Percentiles rank a stretch among this genome's conserved stretches.
These are phyloP conservation scores for Canavalia gladiata DNA, from an alignment of 306 rosid genomes.

Conservation along the genomic window DNA sequence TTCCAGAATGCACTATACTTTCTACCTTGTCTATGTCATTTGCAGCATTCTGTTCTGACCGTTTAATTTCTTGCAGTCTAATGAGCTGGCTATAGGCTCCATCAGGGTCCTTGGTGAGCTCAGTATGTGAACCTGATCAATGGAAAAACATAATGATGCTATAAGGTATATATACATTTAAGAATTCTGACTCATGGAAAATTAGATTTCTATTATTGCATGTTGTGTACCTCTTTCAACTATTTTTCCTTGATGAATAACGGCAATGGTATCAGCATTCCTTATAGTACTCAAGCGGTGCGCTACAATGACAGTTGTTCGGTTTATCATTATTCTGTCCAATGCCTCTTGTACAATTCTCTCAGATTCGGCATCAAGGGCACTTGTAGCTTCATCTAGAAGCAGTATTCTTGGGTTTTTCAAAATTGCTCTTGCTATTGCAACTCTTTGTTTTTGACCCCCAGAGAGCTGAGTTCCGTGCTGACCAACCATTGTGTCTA, in stretches of 20 bases:
- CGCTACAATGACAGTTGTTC: constrained; percentile 77
- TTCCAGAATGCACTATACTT: constrained; percentile 50
- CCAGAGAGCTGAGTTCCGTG: constrained; percentile 79
- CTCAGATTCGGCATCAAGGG: constrained; percentile 80
- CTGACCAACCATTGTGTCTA: constrained; percentile 77
- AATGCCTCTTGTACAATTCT: constrained; percentile 72
- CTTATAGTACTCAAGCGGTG: constrained; percentile 75
- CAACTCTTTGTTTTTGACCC: constrained; percentile 73
- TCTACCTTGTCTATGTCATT: constrained; percentile 54
- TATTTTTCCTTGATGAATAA: constrained; percentile 70
- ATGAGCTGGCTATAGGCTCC: constrained; percentile 79
- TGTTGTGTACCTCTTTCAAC: constrained; percentile 64
- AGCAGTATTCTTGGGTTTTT: constrained; percentile 76
- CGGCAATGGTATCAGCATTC: constrained; percentile 72
- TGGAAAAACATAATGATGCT: constrained; percentile 21
- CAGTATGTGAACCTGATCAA: constrained; percentile 67
- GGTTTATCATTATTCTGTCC: constrained; percentile 67
- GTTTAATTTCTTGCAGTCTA: constrained; percentile 64
- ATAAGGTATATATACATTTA: neutral
- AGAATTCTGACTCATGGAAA: neutral
- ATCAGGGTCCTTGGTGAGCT: constrained; percentile 59
- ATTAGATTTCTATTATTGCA: constrained; percentile 9
- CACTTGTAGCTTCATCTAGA: constrained; percentile 71
- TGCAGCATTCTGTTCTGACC: constrained; percentile 45
- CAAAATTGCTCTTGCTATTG: constrained; percentile 81